Evolutionary conservation across 1,284 basidiomycete genomes (phyloP).

Genomic region (Ustilago hordei): DNA sequence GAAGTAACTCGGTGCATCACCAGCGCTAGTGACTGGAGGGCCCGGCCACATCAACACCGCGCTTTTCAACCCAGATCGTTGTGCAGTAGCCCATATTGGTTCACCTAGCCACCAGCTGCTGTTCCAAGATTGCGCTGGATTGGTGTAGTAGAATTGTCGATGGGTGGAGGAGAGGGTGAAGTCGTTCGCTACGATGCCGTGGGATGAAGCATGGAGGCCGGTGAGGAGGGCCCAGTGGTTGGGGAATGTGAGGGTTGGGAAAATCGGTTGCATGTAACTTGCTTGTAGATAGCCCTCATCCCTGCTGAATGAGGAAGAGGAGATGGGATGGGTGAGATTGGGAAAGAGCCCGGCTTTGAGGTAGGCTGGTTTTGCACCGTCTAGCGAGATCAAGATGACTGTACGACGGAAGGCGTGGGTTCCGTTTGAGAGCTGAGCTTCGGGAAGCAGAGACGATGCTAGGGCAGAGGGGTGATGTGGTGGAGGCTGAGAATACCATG

Average conservation of each 20-base stretch:
- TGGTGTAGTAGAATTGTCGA: conserved; percentile 53
- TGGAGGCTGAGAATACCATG: background rate
- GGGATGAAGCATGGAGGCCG: conserved; percentile 69
- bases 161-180: conserved; percentile 73
- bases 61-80: conserved; percentile 28
- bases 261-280: conserved; percentile 78
- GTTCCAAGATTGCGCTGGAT: conserved; percentile 45
- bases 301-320: background rate
- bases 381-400: conserved; percentile 85
- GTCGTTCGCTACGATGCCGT: conserved; percentile 90
- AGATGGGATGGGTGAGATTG: conserved; percentile 72
- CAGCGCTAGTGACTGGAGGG: conserved; percentile 41
- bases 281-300: conserved; percentile 11
- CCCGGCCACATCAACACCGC: conserved; percentile 62
- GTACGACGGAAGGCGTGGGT: conserved; percentile 72
- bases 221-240: conserved; percentile 71
- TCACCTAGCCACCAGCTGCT: conserved; percentile 50
- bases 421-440: conserved; percentile 33
- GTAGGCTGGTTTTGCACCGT: conserved; percentile 87
- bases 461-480: background rate
- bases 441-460: conserved; percentile 13
- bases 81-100: conserved; percentile 52
- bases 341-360: conserved; percentile 84
- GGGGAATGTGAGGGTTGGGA: conserved; percentile 88
- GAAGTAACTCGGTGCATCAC: conserved; percentile 34